Evolutionary conservation across 495 filamentous ascomycete genomes (phyloP), one percentile per base, ranked within the genome.

Genomic region (Neurospora sp.): DNA sequence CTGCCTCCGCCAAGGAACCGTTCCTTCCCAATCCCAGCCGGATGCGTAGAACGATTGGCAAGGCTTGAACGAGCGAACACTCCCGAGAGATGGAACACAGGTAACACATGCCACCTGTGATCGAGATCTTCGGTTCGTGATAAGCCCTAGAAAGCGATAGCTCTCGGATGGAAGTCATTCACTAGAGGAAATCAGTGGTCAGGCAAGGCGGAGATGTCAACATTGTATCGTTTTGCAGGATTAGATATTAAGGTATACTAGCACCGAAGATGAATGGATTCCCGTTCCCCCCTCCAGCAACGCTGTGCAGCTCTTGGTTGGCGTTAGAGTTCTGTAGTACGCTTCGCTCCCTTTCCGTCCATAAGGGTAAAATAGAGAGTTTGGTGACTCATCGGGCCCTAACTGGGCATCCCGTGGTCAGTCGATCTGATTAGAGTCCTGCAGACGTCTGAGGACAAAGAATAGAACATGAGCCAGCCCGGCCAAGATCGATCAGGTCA

Each of bases 221-320:
- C 24, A 34, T 34, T 2, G 54, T 62, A 62, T 62, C 54, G 54
- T 62, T 62, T 17, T 62, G 28, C 54, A 62, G 17, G 13, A 34
- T 62, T 62, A 62, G 24, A 62, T 34, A 62, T 62, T 34, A 62
- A 62, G 54, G 24, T 31, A 34, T 62, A 59, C 24, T 62, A 34
- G 54, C 54, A 34, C 54, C 54, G 13, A 62, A 62, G 2, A 34
- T 62, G 13, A 62, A 62, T 59, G 48, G 28, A 9, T 31, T 31
- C 8, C 28, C 15, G 28, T 62, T 62, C 24, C 15, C 39, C 39
- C 39, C 43, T 54, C 24, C 37, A 34, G 69, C 72, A 74, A 73
- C 77, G 73, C 69, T 72, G 78, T 74, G 74, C 78, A 80, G 77
- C 77, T 72, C 78, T 80, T 80, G 78, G 74, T 80, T 76, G 72